Evolutionary conservation across 257 asterid genomes (phyloP), one percentile per base, ranked within the genome.

Genomic region (Solanum boliviense): DNA sequence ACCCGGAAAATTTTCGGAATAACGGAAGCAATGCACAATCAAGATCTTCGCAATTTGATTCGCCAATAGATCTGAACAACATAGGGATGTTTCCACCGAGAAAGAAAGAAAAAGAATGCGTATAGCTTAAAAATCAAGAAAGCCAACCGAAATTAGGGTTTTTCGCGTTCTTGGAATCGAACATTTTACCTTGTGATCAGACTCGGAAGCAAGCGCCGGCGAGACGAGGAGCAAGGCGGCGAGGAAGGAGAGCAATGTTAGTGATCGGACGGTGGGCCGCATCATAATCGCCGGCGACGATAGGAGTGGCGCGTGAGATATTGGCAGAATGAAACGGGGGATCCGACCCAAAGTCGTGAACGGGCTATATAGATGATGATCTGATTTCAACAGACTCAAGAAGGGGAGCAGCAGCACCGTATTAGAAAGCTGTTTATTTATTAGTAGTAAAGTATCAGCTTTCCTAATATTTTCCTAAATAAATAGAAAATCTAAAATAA

Each of bases 101-200:
- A 78, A 27, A 44, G 27, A 46, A 27, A 27, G 9, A 76, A 76
- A 76, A 12, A 21, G 83, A 41, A 78, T 15, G 62, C 9, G 62
- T 41, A 41, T 34, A 78, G 20, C 52, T 78, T 39, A 79, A 25
- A 79, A 27, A 41, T 25, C 10, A 15, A 79, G 32, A 15, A 11
- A 27, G 25, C 27, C 6, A 31, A 48, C 44, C 29, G 44, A 82
- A 9, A 82, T 82, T 82, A 48, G 86, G 86, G 70, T 48, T 82
- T 82, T 48, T 31, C 13, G 35, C 65, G 65, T 34, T 44, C 4
- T 29, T 32, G 21, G 3, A 13, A 78, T 78, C 65, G 84, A 25
- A 44, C 25, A 83, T n/a, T 82, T 18, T 36, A 88, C 90, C 90
- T 84, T 88, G 90, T 88, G 90, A 88, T 88, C 90, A 79, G 88